Base-by-base conservation (phyloP, 1,284 basidiomycete species). In the Microbotryum saponariae region DNA sequence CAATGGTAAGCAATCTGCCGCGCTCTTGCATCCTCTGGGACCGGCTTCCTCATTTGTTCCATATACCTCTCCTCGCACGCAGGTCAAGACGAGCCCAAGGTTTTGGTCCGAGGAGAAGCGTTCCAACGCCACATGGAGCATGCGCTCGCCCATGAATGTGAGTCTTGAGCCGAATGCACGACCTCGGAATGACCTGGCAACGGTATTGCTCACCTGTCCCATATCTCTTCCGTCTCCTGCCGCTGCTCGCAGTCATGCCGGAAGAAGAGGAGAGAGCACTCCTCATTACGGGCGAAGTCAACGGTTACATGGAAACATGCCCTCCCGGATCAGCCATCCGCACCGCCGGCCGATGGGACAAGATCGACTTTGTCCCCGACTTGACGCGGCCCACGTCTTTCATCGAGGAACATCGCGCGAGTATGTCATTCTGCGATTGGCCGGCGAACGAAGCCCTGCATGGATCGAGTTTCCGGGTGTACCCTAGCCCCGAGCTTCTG, bases 101-200 rank as follows among this genome's bases (percentile, higher is more conserved):
- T 69, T 1, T 63, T 65, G 21, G 49, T 69, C 29, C 54, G 53
- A 16, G 67, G 67, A 12, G 67, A 69, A 54, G 67, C 67, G 37
- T 51, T 44, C 20, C 29, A 58, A 51, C 21, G 59, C 4, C 61
- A 67, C 33, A 27, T 50, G 6, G 14, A 46, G 16, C 52, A 27
- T 31, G 62, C 65, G 4, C 29, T 18, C 9, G 33, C 51, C n/a
- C 61, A 61, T 9, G 51, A 64, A 51, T 18, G 67, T 66, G 47
- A 37, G 62, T 58, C 23, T 14, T 18, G 16, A 18, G 37, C 12
- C 14, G 14, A 42, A 31, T 42, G 5, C 37, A 42, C 37, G 37
- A 12, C 37, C 14, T 42, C 37, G 37, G 37, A 42, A 42, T 18
- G 14, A 42, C 37, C 37, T 42, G 37, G 14, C 16, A 42, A 16